Conservation (phyloP, 2,329 filamentous ascomycete species). For the Elsinoe batatas region DNA sequence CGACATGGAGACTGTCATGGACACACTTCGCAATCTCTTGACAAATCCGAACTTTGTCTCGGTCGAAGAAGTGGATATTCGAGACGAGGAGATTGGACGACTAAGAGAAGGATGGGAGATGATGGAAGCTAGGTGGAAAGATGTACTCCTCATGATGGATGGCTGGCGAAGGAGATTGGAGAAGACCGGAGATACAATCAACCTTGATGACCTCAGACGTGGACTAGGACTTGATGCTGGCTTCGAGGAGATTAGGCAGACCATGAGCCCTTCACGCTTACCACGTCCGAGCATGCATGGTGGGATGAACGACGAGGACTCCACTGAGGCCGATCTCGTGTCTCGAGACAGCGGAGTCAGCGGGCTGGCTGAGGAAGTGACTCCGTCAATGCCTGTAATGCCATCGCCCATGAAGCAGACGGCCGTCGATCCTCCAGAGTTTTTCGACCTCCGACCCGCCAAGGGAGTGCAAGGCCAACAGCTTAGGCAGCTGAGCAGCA, state of each 20-base stretch:
- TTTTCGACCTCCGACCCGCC: conserved; percentile 27
- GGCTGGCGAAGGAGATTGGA: conserved; percentile 80
- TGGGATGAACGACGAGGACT: conserved; percentile 13
- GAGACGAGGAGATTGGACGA: conserved; percentile 80
- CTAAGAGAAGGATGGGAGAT: conserved; percentile 81
- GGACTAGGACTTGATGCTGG: conserved; percentile 49
- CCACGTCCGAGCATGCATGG: conserved; percentile 39
- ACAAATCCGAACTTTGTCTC: conserved; percentile 96
- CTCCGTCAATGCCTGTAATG: not conserved
- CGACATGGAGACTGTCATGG: conserved; percentile 68
- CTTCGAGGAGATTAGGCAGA: conserved; percentile 23
- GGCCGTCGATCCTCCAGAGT: conserved; percentile 26
- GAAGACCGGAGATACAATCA: conserved; percentile 57
- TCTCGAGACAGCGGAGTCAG: conserved; percentile 22
- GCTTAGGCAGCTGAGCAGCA: conserved; percentile 5
- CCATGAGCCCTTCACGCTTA: conserved; percentile 22
- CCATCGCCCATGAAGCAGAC: conserved; percentile 7
- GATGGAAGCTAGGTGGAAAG: conserved; percentile 85
- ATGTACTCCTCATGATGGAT: conserved; percentile 83
- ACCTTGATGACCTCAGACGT: conserved; percentile 51
- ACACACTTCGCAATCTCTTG: conserved; percentile 71
- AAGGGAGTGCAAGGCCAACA: not conserved
- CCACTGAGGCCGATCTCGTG: conserved; percentile 17
- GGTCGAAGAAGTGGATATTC: conserved; percentile 84
- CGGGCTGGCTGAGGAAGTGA: conserved; percentile 19